Percentiles rank a stretch among this genome's conserved stretches.
phyloP scores from a whole-genome alignment of 805 yeast genomes.

The Pichia ethanolica region DNA sequence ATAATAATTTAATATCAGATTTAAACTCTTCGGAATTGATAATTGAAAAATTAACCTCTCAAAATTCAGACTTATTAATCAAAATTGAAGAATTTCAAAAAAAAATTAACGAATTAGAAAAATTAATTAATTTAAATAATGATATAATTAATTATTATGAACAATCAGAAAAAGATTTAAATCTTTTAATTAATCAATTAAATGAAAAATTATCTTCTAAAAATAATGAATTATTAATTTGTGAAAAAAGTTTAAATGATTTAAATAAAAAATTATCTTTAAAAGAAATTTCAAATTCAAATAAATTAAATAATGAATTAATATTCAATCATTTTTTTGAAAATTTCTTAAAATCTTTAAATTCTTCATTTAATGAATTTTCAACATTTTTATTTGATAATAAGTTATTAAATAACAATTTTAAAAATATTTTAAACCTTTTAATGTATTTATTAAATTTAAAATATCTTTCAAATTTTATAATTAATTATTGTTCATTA shows the following conservation, averaged over 20 bases:
- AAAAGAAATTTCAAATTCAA: background rate
- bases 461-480: background rate
- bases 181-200: background rate
- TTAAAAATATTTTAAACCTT: background rate
- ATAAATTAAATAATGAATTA: background rate
- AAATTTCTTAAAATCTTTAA: background rate
- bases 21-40: conserved; percentile 5
- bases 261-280: background rate
- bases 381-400: background rate
- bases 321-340: background rate
- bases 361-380: background rate
- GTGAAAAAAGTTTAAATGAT: background rate
- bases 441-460: background rate
- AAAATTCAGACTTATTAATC: conserved; percentile 18
- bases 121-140: background rate
- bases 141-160: background rate
- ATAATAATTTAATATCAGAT: background rate
- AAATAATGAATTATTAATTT: background rate
- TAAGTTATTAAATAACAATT: background rate
- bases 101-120: background rate
- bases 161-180: background rate
- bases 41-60: conserved; percentile 9
- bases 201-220: background rate
- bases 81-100: background rate
- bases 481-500: background rate